phyloP scores from a whole-genome alignment of 2,329 filamentous ascomycete species.

The Talaromyces albobiverticillius region DNA sequence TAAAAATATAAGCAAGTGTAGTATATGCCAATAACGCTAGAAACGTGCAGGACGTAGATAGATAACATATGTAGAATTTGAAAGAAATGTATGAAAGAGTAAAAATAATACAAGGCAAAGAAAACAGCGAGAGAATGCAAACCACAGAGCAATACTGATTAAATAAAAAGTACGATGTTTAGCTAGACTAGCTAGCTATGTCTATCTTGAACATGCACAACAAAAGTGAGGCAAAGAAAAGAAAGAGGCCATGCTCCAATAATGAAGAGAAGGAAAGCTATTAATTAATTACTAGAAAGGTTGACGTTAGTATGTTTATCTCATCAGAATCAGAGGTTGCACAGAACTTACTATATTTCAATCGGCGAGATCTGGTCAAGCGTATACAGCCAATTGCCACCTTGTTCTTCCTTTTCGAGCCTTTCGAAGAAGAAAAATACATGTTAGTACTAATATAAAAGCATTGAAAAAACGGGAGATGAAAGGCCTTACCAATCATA shows the following conservation, averaged over 20 bases:
- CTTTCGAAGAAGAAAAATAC: conserved; percentile 30
- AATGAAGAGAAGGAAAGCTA: not conserved
- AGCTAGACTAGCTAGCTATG: not conserved
- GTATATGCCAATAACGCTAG: not conserved
- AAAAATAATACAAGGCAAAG: not conserved
- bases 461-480: not conserved
- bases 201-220: not conserved
- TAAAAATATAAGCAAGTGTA: too few species aligned
- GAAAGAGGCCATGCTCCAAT: not conserved
- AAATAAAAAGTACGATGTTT: not conserved
- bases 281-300: conserved; percentile 7
- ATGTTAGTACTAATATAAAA: conserved; percentile 16
- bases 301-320: not conserved
- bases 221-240: not conserved
- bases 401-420: conserved; percentile 85
- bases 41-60: not conserved
- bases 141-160: not conserved
- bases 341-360: conserved; percentile 71
- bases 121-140: not conserved
- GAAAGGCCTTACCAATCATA: conserved; percentile 70
- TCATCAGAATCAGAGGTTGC: too few species aligned
- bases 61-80: too few species aligned
- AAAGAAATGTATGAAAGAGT: too few species aligned
- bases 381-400: conserved; percentile 94
- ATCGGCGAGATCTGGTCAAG: conserved; percentile 93